These are phyloP conservation scores for Saturnispora sanitii DNA, from an alignment of 805 yeast species.

Conservation along the genomic window DNA sequence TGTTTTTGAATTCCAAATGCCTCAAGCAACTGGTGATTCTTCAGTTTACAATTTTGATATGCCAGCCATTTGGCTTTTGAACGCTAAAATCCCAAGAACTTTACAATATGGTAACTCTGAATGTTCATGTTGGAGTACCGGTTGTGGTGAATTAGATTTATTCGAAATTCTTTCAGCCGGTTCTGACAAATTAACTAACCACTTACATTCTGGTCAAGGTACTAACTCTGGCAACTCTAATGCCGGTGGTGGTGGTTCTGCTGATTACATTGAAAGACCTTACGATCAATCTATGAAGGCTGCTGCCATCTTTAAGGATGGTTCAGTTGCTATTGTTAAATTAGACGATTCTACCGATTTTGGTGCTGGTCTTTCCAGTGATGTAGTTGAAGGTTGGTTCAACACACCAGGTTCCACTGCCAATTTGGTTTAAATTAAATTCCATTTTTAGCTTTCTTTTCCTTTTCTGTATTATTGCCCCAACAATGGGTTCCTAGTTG, in stretches of 20 bases:
- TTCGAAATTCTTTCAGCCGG: conserved; percentile 82
- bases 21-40: conserved; percentile 41
- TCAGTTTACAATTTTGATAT: conserved; percentile 45
- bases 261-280: conserved; percentile 86
- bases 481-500: neutral
- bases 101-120: conserved; percentile 75
- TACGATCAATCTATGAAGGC: conserved; percentile 68
- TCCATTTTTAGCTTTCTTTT: neutral
- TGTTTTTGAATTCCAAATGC: conserved; percentile 92
- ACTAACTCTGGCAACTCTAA: conserved; percentile 34
- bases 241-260: conserved; percentile 71
- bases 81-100: conserved; percentile 80
- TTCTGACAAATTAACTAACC: conserved; percentile 63
- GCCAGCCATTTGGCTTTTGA: conserved; percentile 86
- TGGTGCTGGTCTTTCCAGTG: conserved; percentile 41
- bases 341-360: conserved; percentile 47
- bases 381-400: conserved; percentile 55
- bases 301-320: conserved; percentile 70
- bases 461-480: neutral
- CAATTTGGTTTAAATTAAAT: conserved; percentile 4
- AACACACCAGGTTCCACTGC: conserved; percentile 41
- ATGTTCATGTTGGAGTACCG: conserved; percentile 95
- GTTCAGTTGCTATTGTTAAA: conserved; percentile 46
- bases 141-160: conserved; percentile 96
- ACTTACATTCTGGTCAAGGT: conserved; percentile 81